Conservation (phyloP, 2,329 filamentous ascomycete species). For the Venturia carpophila region DNA sequence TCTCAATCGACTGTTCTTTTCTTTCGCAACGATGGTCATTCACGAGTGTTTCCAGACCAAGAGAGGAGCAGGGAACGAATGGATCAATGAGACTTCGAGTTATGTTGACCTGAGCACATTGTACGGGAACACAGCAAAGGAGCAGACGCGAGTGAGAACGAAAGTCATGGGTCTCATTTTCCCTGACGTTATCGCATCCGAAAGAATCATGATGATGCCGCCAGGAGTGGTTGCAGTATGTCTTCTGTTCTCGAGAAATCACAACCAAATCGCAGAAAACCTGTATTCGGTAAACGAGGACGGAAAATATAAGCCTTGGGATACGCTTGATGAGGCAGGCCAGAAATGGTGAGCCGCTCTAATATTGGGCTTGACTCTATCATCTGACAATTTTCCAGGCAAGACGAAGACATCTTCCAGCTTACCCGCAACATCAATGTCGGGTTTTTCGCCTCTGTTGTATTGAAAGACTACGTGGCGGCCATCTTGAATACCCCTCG, state of each 20-base stretch:
- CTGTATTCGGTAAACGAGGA: conserved; percentile 38
- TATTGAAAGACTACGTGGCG: conserved; percentile 40
- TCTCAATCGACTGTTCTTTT: conserved; percentile 41
- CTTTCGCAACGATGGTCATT: conserved; percentile 42
- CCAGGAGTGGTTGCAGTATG: conserved; percentile 38
- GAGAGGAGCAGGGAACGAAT: conserved; percentile 28
- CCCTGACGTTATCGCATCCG: conserved; percentile 38
- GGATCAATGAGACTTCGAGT: conserved; percentile 41
- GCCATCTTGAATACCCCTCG: conserved; percentile 41
- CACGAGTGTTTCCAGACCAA: conserved; percentile 42
- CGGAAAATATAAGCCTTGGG: conserved; percentile 37
- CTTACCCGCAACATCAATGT: conserved; percentile 41
- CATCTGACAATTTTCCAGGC: conserved; percentile 26
- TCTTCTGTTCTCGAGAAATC: conserved; percentile 40
- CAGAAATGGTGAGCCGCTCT: conserved; percentile 31
- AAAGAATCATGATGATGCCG: conserved; percentile 43
- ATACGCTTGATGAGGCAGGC: conserved; percentile 30
- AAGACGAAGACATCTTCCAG: conserved; percentile 44
- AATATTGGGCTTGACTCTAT: not conserved
- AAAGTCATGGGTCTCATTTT: conserved; percentile 37
- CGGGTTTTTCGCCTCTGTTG: conserved; percentile 40
- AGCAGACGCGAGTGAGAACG: conserved; percentile 38
- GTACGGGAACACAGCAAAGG: conserved; percentile 39
- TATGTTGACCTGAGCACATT: conserved; percentile 43
- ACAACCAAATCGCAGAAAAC: conserved; percentile 37